Evolutionary conservation across 257 asterid species (phyloP).

Genomic region (Gardenia jasminoides): DNA sequence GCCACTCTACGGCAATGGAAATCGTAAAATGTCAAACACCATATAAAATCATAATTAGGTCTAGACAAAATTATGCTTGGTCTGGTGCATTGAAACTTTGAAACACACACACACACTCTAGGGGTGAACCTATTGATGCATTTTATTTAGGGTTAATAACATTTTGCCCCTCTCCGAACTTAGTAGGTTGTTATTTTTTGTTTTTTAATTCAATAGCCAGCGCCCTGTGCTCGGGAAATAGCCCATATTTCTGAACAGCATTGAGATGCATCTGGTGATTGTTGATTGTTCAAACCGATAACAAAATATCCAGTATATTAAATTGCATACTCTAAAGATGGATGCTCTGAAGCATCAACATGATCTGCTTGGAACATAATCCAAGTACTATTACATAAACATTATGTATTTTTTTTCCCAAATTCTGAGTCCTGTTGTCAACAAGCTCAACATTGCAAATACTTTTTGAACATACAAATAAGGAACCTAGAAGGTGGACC

Average conservation of each 20-base stretch:
- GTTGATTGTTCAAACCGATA: background rate
- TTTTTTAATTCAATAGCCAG: no score
- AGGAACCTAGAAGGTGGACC: slow-evolving; percentile 65
- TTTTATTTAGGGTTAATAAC: no score
- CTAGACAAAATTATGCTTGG: no score
- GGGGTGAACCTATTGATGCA: no score
- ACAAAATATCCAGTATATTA: background rate
- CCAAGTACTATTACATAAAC: background rate
- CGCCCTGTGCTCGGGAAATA: background rate
- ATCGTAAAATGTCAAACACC: no score
- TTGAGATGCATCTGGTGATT: no score
- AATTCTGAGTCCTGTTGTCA: background rate
- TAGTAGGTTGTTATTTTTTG: no score
- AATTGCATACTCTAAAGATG: background rate
- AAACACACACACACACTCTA: no score
- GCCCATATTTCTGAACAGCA: background rate
- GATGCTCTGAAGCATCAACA: background rate
- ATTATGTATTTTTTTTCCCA: background rate
- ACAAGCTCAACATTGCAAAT: background rate
- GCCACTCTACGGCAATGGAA: no score
- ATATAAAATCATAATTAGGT: no score
- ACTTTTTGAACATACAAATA: background rate
- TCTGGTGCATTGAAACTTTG: no score
- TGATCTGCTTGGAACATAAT: background rate
- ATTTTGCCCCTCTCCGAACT: no score